Conservation (phyloP, 208 protist genomes). For the Lotmaria passim region DNA sequence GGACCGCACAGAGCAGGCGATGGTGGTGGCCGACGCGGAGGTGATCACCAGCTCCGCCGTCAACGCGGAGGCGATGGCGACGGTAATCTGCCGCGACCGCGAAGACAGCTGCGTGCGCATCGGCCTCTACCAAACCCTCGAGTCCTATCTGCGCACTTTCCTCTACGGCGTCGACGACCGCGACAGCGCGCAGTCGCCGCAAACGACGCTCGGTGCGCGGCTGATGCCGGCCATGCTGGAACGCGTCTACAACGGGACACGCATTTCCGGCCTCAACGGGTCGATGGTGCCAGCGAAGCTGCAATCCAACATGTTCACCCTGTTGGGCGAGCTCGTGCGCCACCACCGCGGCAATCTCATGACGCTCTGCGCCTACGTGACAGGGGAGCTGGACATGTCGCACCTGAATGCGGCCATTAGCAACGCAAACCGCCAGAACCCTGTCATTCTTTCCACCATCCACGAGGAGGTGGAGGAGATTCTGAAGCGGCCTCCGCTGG, state of each 20-base stretch:
- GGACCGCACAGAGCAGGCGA: constrained; percentile 63
- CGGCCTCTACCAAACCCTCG: constrained; percentile 66
- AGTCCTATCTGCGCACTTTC: constrained; percentile 75
- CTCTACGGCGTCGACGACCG: constrained; percentile 37
- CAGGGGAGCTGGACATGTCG: constrained; percentile 33
- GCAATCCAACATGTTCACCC: constrained; percentile 54
- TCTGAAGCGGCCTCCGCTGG: constrained; percentile 60
- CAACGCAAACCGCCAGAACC: constrained; percentile 33
- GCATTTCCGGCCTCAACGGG: constrained; percentile 52
- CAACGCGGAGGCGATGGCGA: constrained; percentile 56
- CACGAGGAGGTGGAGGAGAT: constrained; percentile 49
- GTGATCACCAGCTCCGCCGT: constrained; percentile 13
- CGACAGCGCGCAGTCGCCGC: constrained; percentile 29
- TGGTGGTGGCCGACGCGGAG: constrained; percentile 45
- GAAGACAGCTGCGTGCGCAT: constrained; percentile 77
- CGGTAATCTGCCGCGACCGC: constrained; percentile 35
- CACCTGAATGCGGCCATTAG: constrained; percentile 54
- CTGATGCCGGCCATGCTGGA: constrained; percentile 63
- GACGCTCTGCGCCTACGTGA: constrained; percentile 55
- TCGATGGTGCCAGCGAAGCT: constrained; percentile 63
- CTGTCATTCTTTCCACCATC: constrained; percentile 25
- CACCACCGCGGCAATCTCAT: constrained; percentile 70
- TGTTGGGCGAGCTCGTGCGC: constrained; percentile 73
- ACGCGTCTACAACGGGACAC: constrained; percentile 84
- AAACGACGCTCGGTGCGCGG: constrained; percentile 46